Evolutionary conservation across 2,329 filamentous ascomycete genomes (phyloP), one percentile per base, ranked within the genome.

Genomic region (Chaetothyriales sp.): DNA sequence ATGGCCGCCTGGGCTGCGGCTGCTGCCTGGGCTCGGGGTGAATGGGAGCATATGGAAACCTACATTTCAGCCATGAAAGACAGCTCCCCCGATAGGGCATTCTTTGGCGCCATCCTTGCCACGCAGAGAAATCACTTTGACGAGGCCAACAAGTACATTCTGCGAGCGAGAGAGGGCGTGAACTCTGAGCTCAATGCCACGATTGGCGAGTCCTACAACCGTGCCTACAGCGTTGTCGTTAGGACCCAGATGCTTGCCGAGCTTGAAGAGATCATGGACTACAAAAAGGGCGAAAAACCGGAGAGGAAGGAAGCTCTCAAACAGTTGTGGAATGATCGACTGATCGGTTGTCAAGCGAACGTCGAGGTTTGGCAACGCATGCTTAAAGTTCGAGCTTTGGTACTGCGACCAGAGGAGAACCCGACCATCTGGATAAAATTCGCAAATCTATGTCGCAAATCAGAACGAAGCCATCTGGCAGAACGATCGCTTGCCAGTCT

Each of bases 341-440:
- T 99, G 25, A 86, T 92, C 64, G 92, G 92, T 12, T 95, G 92
- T 59, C 90, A 98, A 66, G 84, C 92, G 51, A 95, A 96, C 60
- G 89, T 95, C 18, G 92, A 99, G 63, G 87, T 96, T 2, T 99
- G 92, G 92, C 89, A 95, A 65, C 81, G 92, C 53, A 96, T 96
- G 87, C 80, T 99, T 50, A 92, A 95, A 64, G 81, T 98, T 28
- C 81, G 92, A 53, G 86, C 88, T 18, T 75, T 99, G 48, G 92
- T 99, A 53, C 90, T 96, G 54, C 83, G 83, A 0, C 90, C 93
- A 0, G 80, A 80, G 32, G 89, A 99, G 65, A 95, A 95, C 62
- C 87, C 94, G 74, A 86, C 94, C 62, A 98, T 98, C 88, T 95
- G 89, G 81, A 96, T 98, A 73, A 99, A 98, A 65, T 98, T 95